A percentile compares a stretch with the other conserved stretches of the same genome.
phyloP scores from a whole-genome alignment of 306 rosid genomes.

The Castanospermum australe region DNA sequence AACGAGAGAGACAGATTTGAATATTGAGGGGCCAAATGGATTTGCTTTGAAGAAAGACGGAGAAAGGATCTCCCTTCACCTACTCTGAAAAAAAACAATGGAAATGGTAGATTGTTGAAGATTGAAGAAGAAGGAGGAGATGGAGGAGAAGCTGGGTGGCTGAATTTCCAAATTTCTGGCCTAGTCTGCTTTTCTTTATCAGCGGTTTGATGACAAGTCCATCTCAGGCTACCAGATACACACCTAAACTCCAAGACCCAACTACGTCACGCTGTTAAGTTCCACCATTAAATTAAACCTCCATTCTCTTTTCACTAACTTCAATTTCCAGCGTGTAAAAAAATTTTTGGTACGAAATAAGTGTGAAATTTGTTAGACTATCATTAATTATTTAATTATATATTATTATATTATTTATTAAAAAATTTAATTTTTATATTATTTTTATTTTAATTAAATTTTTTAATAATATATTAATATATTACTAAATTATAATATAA shows the following conservation, averaged over 20 bases:
- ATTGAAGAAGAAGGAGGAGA: not conserved
- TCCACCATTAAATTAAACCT: not conserved
- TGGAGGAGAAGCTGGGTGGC: not conserved
- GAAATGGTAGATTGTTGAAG: not conserved
- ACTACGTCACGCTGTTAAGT: not conserved
- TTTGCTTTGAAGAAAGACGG: constrained; percentile 9
- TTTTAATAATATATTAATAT: too few relatives aligned
- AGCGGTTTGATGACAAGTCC: constrained; percentile 32
- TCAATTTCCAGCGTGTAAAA: too few relatives aligned
- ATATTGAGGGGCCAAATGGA: not conserved
- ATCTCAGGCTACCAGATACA: constrained; percentile 31
- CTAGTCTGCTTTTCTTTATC: not conserved
- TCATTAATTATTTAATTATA: too few relatives aligned
- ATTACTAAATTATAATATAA: too few relatives aligned
- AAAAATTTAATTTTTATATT: too few relatives aligned
- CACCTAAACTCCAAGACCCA: constrained; percentile 31
- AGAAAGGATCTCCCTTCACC: not conserved
- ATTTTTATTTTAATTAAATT: too few relatives aligned
- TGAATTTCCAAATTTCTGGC: constrained; percentile 7
- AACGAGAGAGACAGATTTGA: constrained; percentile 31
- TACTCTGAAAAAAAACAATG: not conserved
- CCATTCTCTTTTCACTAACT: too few relatives aligned
- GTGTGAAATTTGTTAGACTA: too few relatives aligned
- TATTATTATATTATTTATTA: too few relatives aligned
- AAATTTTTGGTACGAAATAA: too few relatives aligned